phyloP scores from a whole-genome alignment of 78 protist genomes.

The Planoprotostelium fungivorum region DNA sequence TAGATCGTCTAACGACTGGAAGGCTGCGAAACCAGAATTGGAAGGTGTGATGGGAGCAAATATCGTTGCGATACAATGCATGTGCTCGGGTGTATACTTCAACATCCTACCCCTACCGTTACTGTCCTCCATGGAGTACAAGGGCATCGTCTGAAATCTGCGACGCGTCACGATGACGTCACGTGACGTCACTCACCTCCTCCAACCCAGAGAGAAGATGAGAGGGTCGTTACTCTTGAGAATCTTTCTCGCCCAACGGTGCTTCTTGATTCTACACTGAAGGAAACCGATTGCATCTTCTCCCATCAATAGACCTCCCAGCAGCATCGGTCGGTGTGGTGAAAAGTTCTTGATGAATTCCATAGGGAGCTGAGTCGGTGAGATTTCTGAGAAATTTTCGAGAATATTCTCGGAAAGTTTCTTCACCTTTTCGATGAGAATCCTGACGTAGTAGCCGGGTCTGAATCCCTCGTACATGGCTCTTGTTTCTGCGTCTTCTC shows the following conservation, averaged over 20 bases:
- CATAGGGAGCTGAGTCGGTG: conserved; percentile 71
- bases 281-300: conserved; percentile 89
- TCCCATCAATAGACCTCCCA: conserved; percentile 88
- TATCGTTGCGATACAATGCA: conserved; percentile 95
- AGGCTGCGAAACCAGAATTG: conserved; percentile 66
- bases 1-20: conserved; percentile 28
- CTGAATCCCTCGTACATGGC: conserved; percentile 52
- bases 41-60: conserved; percentile 90
- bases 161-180: not conserved
- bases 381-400: not conserved
- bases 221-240: conserved; percentile 97
- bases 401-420: not conserved
- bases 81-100: conserved; percentile 98
- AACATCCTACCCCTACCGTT: conserved; percentile 84
- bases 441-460: conserved; percentile 93
- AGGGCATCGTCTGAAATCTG: conserved; percentile 86
- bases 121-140: conserved; percentile 76
- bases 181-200: conserved; percentile 34
- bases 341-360: conserved; percentile 88
- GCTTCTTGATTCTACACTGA: conserved; percentile 88
- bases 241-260: conserved; percentile 92
- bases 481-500: conserved; percentile 33
- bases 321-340: conserved; percentile 80
- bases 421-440: conserved; percentile 55
- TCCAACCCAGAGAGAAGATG: conserved; percentile 96